Conservation (phyloP, 2,329 filamentous ascomycete genomes). For the Graphilbum ipis-grandicollis region DNA sequence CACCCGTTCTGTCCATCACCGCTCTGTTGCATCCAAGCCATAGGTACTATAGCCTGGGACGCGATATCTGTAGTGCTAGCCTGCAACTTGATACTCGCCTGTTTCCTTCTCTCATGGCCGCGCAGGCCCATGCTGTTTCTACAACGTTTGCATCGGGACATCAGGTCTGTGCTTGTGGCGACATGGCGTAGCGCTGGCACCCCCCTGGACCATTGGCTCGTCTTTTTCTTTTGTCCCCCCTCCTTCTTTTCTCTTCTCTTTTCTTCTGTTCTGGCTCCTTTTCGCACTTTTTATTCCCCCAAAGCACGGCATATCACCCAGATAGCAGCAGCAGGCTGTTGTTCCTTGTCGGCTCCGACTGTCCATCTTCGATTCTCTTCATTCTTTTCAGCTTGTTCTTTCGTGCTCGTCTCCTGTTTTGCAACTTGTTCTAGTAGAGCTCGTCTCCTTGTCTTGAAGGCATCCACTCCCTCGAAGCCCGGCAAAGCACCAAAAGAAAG, state of each 20-base stretch:
- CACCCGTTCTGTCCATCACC: too few species aligned
- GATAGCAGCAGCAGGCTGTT: background rate
- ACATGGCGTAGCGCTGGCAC: background rate
- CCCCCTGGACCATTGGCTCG: too few species aligned
- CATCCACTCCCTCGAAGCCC: too few species aligned
- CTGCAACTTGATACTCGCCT: too few species aligned
- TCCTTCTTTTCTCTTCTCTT: background rate
- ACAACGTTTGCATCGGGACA: too few species aligned
- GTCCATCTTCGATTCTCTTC: constrained; percentile 1
- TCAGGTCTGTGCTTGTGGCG: too few species aligned
- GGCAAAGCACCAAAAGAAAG: too few species aligned
- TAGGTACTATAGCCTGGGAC: too few species aligned
- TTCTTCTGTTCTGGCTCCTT: background rate
- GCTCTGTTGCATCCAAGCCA: too few species aligned
- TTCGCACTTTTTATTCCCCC: background rate
- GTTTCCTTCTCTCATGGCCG: too few species aligned
- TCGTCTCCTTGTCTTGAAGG: background rate
- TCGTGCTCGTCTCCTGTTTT: background rate
- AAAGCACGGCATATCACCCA: too few species aligned
- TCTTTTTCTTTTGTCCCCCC: background rate
- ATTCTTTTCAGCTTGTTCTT: background rate
- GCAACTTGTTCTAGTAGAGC: background rate
- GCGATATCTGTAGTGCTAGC: too few species aligned
- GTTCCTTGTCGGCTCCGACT: background rate
- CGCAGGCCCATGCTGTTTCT: background rate